Base-by-base conservation (phyloP, 495 filamentous ascomycete species). In the Neurospora tetrasperma region DNA sequence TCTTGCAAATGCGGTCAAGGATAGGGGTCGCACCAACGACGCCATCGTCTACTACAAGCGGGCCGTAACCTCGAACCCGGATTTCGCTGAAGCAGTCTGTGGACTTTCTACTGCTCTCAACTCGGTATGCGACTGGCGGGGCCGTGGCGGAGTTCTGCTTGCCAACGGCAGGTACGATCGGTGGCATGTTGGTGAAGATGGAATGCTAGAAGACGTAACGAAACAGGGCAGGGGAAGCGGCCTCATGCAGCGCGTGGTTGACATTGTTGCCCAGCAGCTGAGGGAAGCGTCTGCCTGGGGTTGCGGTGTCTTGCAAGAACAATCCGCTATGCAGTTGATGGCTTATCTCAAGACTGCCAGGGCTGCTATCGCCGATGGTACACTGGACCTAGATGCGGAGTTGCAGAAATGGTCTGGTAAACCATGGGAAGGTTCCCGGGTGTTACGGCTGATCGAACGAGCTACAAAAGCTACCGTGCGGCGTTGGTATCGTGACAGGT, bases 31-130 rank as follows among this genome's bases (percentile, higher is more conserved):
- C 62, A 92, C 97, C 73, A 93, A 89, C 72, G 96, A 99, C 75
- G 96, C 96, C 6, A 98, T 99, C 70, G 82, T 82, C 20, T 98
- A 96, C 80, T 99, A 99, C 84, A 90, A 88, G 75, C 89, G 94
- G 73, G 96, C 96, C 42, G 96, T 99, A 69, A 86, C 88, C 66
- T 89, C 93, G 42, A 99, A 95, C 76, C 96, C 96, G 0, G 92
- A 97, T 31, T 99, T 99, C 83, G 94, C 96, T 14, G 96, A 98
- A 83, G 96, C 96, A 4, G 94, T 98, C 2, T 99, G 96, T 79
- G 96, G 96, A 14, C 86, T 99, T 69, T 96, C 95, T 14, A 98
- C 97, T 76, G 96, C 96, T 35, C 87, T 98, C 39, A 98, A 97
- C 79, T 98, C 96, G 40, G 94, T 99, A 41, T 99, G 96, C 77